phyloP scores from a whole-genome alignment of 2,329 filamentous ascomycete species.

The Sporothrix variecibatus region DNA sequence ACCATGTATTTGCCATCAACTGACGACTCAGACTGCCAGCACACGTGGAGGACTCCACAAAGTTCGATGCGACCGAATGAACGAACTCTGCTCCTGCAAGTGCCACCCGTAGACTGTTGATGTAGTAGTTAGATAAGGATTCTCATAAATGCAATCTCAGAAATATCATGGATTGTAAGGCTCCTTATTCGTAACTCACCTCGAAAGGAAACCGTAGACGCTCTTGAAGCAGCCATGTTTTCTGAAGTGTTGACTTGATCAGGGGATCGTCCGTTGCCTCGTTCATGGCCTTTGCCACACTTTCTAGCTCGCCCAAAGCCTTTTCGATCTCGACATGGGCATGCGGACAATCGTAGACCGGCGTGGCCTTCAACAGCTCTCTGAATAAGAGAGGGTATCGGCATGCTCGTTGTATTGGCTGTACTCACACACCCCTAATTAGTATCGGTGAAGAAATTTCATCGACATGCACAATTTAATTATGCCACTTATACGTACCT shows the following conservation, averaged over 20 bases:
- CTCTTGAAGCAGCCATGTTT: constrained; percentile 82
- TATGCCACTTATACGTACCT: constrained; percentile 55
- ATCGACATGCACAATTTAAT: not conserved
- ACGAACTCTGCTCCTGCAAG: constrained; percentile 67
- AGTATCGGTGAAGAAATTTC: not conserved
- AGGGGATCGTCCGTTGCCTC: constrained; percentile 75
- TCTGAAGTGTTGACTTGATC: constrained; percentile 70
- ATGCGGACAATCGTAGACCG: constrained; percentile 79
- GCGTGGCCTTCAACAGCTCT: constrained; percentile 80
- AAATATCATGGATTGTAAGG: not conserved
- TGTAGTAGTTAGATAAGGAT: not conserved
- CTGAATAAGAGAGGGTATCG: constrained; percentile 86
- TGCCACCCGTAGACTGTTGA: constrained; percentile 50
- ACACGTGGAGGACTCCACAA: constrained; percentile 80
- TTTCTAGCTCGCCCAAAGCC: constrained; percentile 69
- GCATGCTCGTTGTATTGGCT: constrained; percentile 92
- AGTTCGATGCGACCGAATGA: constrained; percentile 77
- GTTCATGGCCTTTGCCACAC: constrained; percentile 79
- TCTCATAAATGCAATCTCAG: not conserved
- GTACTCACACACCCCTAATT: not conserved
- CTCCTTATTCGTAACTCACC: constrained; percentile 47
- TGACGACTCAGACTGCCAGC: constrained; percentile 71
- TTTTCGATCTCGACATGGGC: constrained; percentile 79
- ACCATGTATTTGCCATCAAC: constrained; percentile 81
- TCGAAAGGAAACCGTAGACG: constrained; percentile 73